Percentiles rank a stretch among this genome's conserved stretches.
phyloP scores from a whole-genome alignment of 2,329 filamentous ascomycete species.

The Colletotrichum siamense region DNA sequence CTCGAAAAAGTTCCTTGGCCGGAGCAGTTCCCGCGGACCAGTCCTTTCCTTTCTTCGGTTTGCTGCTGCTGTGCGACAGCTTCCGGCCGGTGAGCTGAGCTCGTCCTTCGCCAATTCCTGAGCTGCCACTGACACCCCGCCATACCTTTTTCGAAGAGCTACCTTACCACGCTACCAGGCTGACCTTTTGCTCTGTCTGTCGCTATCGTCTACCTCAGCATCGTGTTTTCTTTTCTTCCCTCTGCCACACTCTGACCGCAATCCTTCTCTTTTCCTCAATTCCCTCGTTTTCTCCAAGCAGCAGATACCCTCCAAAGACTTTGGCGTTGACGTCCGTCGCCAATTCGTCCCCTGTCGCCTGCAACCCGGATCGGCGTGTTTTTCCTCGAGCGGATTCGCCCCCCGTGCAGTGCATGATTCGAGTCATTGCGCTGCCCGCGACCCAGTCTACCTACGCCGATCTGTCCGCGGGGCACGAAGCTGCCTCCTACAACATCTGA shows the following conservation, averaged over 20 bases:
- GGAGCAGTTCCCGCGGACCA: neutral
- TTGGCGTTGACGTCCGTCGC: neutral
- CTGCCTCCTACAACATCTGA: constrained; percentile 25
- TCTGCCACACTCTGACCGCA: neutral
- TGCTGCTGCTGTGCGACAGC: neutral
- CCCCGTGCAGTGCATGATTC: constrained; percentile 5
- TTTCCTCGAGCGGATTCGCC: constrained; percentile 14
- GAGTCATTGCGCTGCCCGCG: constrained; percentile 7
- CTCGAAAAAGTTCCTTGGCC: neutral
- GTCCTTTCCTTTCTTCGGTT: neutral
- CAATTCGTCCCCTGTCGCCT: neutral
- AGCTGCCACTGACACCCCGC: neutral
- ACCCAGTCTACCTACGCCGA: constrained; percentile 6
- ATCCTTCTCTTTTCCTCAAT: neutral
- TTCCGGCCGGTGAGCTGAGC: neutral
- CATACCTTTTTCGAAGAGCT: neutral
- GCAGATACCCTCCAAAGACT: neutral
- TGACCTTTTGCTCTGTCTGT: neutral
- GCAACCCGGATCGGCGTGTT: neutral
- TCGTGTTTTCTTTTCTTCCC: neutral
- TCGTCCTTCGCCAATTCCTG: neutral
- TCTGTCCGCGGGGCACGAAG: constrained; percentile 23
- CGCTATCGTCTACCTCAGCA: neutral
- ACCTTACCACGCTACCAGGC: neutral
- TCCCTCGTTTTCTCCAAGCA: neutral